These are phyloP conservation scores for Coemansia sp. DNA, from an alignment of 192 early-diverging fungal species.

Conservation along the genomic window DNA sequence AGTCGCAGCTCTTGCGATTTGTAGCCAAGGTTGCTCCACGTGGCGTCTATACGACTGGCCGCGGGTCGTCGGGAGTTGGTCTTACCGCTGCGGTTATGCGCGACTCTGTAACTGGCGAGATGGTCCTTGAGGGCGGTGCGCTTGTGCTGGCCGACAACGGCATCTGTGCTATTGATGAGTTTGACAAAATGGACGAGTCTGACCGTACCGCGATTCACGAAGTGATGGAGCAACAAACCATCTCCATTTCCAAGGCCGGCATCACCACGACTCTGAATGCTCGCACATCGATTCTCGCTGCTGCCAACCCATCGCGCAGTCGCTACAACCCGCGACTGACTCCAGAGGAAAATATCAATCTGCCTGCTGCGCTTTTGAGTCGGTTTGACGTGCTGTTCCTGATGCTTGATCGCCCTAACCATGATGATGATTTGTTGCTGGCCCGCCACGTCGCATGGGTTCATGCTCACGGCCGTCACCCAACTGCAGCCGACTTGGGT, in stretches of 20 bases:
- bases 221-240: conserved; percentile 99
- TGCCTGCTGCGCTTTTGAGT: conserved; percentile 88
- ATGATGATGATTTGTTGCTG: conserved; percentile 72
- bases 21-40: conserved; percentile 91
- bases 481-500: conserved; percentile 50
- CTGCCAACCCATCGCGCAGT: conserved; percentile 94
- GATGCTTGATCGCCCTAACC: conserved; percentile 79
- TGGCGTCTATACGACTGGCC: conserved; percentile 94
- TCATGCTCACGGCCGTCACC: conserved; percentile 80
- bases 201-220: conserved; percentile 98
- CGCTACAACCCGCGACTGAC: conserved; percentile 88
- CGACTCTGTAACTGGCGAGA: conserved; percentile 90
- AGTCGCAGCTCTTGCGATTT: conserved; percentile 94
- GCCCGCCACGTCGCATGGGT: conserved; percentile 91
- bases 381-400: conserved; percentile 92
- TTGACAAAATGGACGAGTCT: conserved; percentile 98
- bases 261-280: conserved; percentile 97
- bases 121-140: conserved; percentile 96
- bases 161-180: conserved; percentile 98
- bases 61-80: conserved; percentile 92
- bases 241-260: conserved; percentile 95
- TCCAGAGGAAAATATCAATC: conserved; percentile 93
- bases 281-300: conserved; percentile 89
- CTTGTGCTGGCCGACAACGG: conserved; percentile 97
- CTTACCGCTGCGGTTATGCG: conserved; percentile 91